These are phyloP conservation scores for Hyphopichia wangnamkhiaoensis DNA, from an alignment of 1,139 yeast species.

Conservation along the genomic window DNA sequence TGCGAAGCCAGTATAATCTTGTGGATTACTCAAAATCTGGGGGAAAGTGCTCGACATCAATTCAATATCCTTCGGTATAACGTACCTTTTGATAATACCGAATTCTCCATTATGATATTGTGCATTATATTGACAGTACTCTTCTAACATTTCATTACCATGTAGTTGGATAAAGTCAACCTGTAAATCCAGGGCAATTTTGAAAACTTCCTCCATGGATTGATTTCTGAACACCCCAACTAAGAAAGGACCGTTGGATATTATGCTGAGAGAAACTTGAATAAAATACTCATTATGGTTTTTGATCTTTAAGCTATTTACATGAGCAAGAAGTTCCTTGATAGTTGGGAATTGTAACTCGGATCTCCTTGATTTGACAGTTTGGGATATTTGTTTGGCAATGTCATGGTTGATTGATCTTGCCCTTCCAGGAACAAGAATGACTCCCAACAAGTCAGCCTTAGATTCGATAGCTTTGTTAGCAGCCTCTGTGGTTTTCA, in stretches of 20 bases:
- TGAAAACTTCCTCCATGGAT: constrained; percentile 58
- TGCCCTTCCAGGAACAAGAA: constrained; percentile 77
- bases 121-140: constrained; percentile 46
- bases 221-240: constrained; percentile 95
- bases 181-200: constrained; percentile 45
- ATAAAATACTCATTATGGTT: constrained; percentile 36
- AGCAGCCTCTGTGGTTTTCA: constrained; percentile 70
- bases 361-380: constrained; percentile 25
- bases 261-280: constrained; percentile 27
- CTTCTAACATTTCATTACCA: constrained; percentile 72
- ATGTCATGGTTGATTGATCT: constrained; percentile 61
- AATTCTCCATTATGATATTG: constrained; percentile 21
- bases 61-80: constrained; percentile 53
- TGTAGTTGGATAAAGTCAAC: constrained; percentile 87
- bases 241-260: constrained; percentile 61
- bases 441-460: constrained; percentile 80
- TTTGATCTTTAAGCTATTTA: constrained; percentile 16
- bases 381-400: constrained; percentile 55
- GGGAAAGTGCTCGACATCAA: constrained; percentile 22
- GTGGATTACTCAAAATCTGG: constrained; percentile 9
- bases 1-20: constrained; percentile 32
- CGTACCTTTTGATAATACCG: constrained; percentile 76
- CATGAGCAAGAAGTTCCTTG: constrained; percentile 18
- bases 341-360: constrained; percentile 19
- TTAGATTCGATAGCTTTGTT: constrained; percentile 64